Conservation (phyloP, 257 asterid species). For the Solanum virginianum region DNA sequence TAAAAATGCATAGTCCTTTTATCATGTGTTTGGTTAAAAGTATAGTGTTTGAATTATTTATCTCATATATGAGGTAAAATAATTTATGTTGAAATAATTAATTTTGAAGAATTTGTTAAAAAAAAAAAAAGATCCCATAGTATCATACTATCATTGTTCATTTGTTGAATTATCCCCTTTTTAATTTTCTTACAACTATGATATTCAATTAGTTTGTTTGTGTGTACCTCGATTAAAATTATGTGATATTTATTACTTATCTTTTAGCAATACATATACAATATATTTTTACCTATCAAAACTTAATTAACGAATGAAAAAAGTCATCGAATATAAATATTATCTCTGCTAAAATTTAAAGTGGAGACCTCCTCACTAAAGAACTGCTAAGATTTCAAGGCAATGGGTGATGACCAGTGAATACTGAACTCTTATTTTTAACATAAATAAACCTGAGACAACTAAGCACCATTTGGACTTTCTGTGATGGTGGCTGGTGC, state of each 20-base stretch:
- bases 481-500: not conserved
- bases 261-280: not conserved
- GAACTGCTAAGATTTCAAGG: not conserved
- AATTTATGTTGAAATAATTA: too few relatives aligned
- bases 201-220: too few relatives aligned
- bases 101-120: too few relatives aligned
- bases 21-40: too few relatives aligned
- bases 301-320: not conserved
- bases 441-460: not conserved
- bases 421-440: not conserved
- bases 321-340: not conserved
- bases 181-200: too few relatives aligned
- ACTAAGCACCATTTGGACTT: not conserved
- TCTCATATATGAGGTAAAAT: too few relatives aligned
- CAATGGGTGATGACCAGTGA: too few relatives aligned
- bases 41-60: too few relatives aligned
- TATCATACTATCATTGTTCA: not conserved
- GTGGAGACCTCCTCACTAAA: not conserved
- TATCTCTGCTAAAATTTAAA: not conserved
- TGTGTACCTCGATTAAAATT: not conserved
- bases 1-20: too few relatives aligned
- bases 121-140: too few relatives aligned
- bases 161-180: not conserved
- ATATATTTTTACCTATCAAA: not conserved
- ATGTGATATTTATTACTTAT: not conserved